Evolutionary conservation across 2,329 filamentous ascomycete species (phyloP).

Genomic region (Ophiostoma pallidulum): DNA sequence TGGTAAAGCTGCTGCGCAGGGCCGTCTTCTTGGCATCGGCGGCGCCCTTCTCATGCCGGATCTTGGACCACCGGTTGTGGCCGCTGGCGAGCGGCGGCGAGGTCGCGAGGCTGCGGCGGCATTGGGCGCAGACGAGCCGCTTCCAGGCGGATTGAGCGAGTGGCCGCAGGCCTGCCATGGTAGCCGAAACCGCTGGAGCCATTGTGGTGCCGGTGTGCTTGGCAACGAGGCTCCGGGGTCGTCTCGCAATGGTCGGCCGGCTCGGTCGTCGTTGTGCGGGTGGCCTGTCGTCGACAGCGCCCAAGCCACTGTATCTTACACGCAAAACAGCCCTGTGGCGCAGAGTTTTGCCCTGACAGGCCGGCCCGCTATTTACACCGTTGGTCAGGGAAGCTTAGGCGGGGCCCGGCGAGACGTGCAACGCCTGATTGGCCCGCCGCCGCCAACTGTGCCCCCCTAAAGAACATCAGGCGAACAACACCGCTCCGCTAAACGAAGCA

Average conservation of each 20-base stretch:
- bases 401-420: neutral
- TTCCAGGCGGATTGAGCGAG: slow-evolving; percentile 1
- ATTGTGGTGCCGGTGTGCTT: neutral
- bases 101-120: slow-evolving; percentile 39
- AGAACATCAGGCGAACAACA: neutral
- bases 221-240: neutral
- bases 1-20: slow-evolving; percentile 57
- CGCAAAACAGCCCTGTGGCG: neutral
- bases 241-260: too few species aligned
- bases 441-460: neutral
- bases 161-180: neutral
- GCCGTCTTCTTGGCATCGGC: slow-evolving; percentile 72
- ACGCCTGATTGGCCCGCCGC: slow-evolving; percentile 3
- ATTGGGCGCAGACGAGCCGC: slow-evolving; percentile 34
- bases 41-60: slow-evolving; percentile 87
- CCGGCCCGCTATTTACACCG: neutral
- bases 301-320: neutral
- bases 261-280: too few species aligned
- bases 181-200: neutral
- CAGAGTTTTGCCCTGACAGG: neutral
- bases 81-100: slow-evolving; percentile 47
- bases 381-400: too few species aligned
- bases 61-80: slow-evolving; percentile 93
- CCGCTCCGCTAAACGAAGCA: neutral
- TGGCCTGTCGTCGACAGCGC: too few species aligned